Percentiles rank a stretch among this genome's conserved stretches.
Evolutionary conservation across 2,329 filamentous ascomycete species (phyloP).

Genomic region (Periconia digitata): DNA sequence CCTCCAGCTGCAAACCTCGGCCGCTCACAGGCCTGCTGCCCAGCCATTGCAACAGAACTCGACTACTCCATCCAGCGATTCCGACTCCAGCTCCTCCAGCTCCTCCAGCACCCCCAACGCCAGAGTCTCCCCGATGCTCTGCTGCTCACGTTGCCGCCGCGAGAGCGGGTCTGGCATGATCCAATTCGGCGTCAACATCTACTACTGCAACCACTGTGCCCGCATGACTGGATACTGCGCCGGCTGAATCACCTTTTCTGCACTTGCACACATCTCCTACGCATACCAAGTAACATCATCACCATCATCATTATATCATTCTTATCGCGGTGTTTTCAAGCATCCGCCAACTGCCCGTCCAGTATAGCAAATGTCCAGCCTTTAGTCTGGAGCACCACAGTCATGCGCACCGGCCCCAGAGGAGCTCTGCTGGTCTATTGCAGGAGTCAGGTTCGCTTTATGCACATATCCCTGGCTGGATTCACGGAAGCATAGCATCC

Average conservation of each 20-base stretch:
- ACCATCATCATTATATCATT: background rate
- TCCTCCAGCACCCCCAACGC: slow-evolving; percentile 11
- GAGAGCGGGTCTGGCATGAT: slow-evolving; percentile 34
- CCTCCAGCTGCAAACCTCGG: slow-evolving; percentile 43
- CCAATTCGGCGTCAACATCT: slow-evolving; percentile 42
- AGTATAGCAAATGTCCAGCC: too few species aligned
- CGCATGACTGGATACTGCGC: slow-evolving; percentile 42
- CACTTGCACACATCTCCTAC: background rate
- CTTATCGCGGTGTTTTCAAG: background rate
- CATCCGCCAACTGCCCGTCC: background rate
- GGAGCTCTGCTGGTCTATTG: too few species aligned
- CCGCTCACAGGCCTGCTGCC: slow-evolving; percentile 36
- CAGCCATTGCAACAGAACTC: slow-evolving; percentile 27
- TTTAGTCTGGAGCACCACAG: too few species aligned
- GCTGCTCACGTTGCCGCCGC: slow-evolving; percentile 41
- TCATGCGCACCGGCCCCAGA: too few species aligned
- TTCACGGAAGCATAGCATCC: background rate
- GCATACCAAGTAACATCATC: background rate
- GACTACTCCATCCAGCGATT: slow-evolving; percentile 12
- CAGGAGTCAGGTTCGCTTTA: too few species aligned
- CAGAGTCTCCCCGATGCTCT: slow-evolving; percentile 19
- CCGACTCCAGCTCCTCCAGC: slow-evolving; percentile 5
- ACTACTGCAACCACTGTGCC: slow-evolving; percentile 46
- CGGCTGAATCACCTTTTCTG: slow-evolving; percentile 23
- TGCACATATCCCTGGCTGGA: background rate